These are phyloP conservation scores for Coemansia sp. DNA, from an alignment of 192 early-diverging fungal species.

Conservation along the genomic window DNA sequence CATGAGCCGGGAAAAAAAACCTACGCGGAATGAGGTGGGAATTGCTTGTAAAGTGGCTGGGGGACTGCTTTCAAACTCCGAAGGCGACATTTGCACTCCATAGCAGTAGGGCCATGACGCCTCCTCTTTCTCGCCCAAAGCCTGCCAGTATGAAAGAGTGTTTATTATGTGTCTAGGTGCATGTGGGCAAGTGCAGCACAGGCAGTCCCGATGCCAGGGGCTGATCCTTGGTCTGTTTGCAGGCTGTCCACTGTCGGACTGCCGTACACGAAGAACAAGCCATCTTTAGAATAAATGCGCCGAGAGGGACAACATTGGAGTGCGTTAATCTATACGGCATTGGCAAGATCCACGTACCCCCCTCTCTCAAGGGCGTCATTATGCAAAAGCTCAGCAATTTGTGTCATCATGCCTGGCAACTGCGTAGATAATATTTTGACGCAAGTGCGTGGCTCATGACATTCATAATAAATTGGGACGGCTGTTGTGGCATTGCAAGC, in stretches of 20 bases:
- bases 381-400: slow-evolving; percentile 4
- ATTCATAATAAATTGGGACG: neutral
- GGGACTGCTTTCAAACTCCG: slow-evolving; percentile 5
- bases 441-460: slow-evolving; percentile 4
- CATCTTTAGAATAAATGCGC: slow-evolving; percentile 1
- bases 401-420: neutral
- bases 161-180: slow-evolving; percentile 2
- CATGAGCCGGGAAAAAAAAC: slow-evolving; percentile 1
- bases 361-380: neutral
- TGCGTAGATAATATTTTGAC: neutral
- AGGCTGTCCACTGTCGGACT: neutral
- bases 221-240: slow-evolving; percentile 2
- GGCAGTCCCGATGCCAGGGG: slow-evolving; percentile 8
- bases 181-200: neutral
- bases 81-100: neutral
- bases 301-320: neutral
- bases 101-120: neutral
- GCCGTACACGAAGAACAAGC: neutral
- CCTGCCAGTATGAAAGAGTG: neutral
- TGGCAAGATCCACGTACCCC: neutral
- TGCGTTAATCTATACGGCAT: neutral
- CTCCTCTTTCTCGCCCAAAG: neutral
- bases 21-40: neutral
- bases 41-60: neutral
- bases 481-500: slow-evolving; percentile 16